Percentiles rank a stretch among this genome's conserved stretches.
Conservation (phyloP, 176 grass and related monocot species). For the Dactylis glomerata region DNA sequence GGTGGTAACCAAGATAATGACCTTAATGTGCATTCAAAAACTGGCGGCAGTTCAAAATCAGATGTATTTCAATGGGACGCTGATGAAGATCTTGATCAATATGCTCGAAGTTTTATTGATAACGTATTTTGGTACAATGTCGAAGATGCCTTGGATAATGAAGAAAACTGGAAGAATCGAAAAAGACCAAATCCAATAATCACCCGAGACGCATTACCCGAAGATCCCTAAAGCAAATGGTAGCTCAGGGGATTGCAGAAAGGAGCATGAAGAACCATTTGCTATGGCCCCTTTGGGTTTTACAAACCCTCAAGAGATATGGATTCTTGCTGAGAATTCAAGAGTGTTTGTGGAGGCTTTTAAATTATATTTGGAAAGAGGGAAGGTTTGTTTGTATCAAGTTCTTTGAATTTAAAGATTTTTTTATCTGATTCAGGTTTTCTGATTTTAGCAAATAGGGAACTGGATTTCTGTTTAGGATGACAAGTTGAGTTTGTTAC, state of each 20-base stretch:
- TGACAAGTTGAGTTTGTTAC: constrained; percentile 92
- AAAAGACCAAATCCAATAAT: constrained; percentile 62
- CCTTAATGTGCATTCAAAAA: constrained; percentile 66
- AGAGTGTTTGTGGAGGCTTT: constrained; percentile 81
- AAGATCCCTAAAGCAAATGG: constrained; percentile 49
- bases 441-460: constrained; percentile 63
- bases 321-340: constrained; percentile 79
- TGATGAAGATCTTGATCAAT: constrained; percentile 62
- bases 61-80: constrained; percentile 63
- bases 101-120: constrained; percentile 75
- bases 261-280: constrained; percentile 38
- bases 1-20: constrained; percentile 93
- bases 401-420: not conserved
- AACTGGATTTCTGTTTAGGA: constrained; percentile 89
- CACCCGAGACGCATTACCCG: constrained; percentile 47
- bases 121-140: constrained; percentile 93
- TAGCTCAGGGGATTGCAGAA: constrained; percentile 18
- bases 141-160: constrained; percentile 61
- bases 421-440: not conserved
- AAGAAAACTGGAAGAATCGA: constrained; percentile 89
- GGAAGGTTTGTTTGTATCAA: constrained; percentile 46
- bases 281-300: constrained; percentile 68
- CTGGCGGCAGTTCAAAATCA: constrained; percentile 46
- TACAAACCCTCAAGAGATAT: constrained; percentile 85
- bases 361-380: constrained; percentile 72